phyloP scores from a whole-genome alignment of 352 stramenopile species.

The Phytophthora hibernalis region DNA sequence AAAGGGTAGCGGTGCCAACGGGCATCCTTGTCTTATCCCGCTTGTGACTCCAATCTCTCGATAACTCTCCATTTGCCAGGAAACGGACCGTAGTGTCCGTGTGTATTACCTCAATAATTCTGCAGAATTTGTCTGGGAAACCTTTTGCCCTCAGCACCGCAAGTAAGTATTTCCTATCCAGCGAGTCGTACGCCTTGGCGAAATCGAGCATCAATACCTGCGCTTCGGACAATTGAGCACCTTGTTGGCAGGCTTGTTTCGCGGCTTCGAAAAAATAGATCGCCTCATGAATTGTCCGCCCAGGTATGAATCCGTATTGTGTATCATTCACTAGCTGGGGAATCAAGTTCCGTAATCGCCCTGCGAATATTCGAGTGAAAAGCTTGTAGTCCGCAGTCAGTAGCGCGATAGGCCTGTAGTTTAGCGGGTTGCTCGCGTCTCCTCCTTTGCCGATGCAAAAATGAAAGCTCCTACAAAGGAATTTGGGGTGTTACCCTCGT shows the following conservation, averaged over 20 bases:
- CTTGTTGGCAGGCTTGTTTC: background rate
- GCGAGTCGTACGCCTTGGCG: slow-evolving; percentile 3
- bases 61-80: background rate
- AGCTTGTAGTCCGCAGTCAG: background rate
- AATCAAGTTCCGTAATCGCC: background rate
- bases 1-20: background rate
- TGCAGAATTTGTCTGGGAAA: background rate
- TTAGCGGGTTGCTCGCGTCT: too few species aligned
- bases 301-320: background rate
- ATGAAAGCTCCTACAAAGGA: background rate
- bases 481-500: background rate
- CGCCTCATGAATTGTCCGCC: background rate
- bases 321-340: background rate
- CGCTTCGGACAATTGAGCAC: background rate
- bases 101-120: background rate
- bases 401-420: background rate
- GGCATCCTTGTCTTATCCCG: background rate
- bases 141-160: slow-evolving; percentile 2
- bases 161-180: background rate
- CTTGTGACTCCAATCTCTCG: background rate
- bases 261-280: background rate
- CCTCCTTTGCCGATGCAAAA: background rate
- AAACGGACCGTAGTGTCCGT: background rate
- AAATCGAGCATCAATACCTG: background rate
- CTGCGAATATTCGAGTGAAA: background rate